A percentile compares a stretch with the other conserved stretches of the same genome.
phyloP scores from a whole-genome alignment of 108 stramenopile genomes.

The Skeletonema potamos region DNA sequence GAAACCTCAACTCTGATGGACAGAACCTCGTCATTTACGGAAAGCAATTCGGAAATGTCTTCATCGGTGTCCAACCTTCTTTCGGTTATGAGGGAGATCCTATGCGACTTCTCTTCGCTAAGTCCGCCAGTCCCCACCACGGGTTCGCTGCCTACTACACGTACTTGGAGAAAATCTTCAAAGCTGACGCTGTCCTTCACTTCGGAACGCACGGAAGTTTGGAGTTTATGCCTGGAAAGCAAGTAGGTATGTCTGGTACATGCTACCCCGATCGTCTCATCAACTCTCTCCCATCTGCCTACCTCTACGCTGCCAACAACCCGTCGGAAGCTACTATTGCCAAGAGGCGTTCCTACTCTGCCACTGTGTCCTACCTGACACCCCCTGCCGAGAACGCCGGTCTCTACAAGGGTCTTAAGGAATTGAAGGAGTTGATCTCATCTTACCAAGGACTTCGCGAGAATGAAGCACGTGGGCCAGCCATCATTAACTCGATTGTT shows the following conservation, averaged over 20 bases:
- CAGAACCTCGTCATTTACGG: slow-evolving; percentile 95
- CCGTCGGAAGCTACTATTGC: slow-evolving; percentile 98
- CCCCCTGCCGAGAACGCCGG: slow-evolving; percentile 98
- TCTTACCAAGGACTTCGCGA: slow-evolving; percentile 95
- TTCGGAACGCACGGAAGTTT: slow-evolving; percentile 96
- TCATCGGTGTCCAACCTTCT: slow-evolving; percentile 95
- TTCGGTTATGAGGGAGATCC: slow-evolving; percentile 97
- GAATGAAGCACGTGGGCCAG: slow-evolving; percentile 92
- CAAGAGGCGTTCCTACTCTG: slow-evolving; percentile 95
- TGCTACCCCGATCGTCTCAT: slow-evolving; percentile 97
- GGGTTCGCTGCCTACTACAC: slow-evolving; percentile 99
- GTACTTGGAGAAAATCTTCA: slow-evolving; percentile 94
- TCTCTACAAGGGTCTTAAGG: slow-evolving; percentile 97
- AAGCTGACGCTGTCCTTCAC: slow-evolving; percentile 95
- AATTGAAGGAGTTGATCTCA: slow-evolving; percentile 92
- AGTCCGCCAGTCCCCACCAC: slow-evolving; percentile 97
- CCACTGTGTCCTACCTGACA: slow-evolving; percentile 95
- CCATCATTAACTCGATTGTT: slow-evolving; percentile 94
- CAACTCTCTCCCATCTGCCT: slow-evolving; percentile 93
- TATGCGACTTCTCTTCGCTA: slow-evolving; percentile 91
- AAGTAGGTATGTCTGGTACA: slow-evolving; percentile 97
- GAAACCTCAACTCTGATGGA: slow-evolving; percentile 96
- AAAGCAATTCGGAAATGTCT: slow-evolving; percentile 95
- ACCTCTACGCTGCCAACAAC: slow-evolving; percentile 98
- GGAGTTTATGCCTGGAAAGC: slow-evolving; percentile 98